Base-by-base conservation (phyloP, 176 grass and related monocot genomes). In the Tillandsia leiboldiana region DNA sequence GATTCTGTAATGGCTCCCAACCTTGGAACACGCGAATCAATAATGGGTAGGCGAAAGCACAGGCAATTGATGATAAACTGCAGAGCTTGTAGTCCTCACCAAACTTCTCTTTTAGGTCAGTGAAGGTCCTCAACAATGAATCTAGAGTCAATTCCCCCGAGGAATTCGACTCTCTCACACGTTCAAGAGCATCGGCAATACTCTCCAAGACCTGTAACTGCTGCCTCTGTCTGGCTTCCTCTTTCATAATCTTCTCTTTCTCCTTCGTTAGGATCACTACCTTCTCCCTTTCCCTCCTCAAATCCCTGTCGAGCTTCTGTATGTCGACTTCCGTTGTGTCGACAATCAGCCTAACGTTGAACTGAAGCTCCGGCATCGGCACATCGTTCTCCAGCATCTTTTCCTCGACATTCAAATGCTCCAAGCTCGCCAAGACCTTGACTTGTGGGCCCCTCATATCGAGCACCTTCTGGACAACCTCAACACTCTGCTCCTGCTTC, bases 1-100 rank as follows among this genome's bases (percentile, higher is more conserved):
- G 91, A 76, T 96, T 85, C 63, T 88, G 80, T 51, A 91, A 51
- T 1, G 91, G 91, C 20, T 96, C 88, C 88, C 91, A 96, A 10
- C 85, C 85, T 59, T 91, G 91, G 72, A 96, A 96, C 48, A 90
- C 63, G 4, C 70, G 82, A 63, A 87, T 67, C 54, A 96, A 72
- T 11, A 91, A 28, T 0, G 88, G 87, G 74, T 85, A 77, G 3
- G 88, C 91, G 66, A 83, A 88, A 15, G 61, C 59, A 71, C 85
- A 91, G 63, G 87, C 91, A 78, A 96, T 75, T 26, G 75, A 85
- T 33, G 91, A 84, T 66, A 91, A 51, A 6, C 84, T 88, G 51
- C 91, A 91, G 72, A 91, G 82, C 66, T 84, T 91, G 79, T 88
- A 96, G 58, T 91, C 91, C 48, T 88, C 91, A 48, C 51, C 78